Evolutionary conservation across 345 rosid species (phyloP), one percentile per base, ranked within the genome.

Genomic region (Mangifera indica): DNA sequence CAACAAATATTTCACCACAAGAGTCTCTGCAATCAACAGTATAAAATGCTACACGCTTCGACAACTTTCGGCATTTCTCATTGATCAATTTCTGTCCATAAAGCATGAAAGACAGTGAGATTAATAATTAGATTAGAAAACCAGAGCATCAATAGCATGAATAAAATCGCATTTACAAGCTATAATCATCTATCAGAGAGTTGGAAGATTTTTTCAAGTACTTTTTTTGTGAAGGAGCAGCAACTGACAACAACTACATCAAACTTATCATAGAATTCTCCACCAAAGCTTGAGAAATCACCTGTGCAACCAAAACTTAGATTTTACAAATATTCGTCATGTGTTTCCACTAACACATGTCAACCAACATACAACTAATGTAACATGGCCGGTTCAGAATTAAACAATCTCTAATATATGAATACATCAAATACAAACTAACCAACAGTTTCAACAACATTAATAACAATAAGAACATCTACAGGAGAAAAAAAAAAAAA

Each of bases 1-100:
- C 98, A 32, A 89, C 96, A 76, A 95, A 95, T 37, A 95, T 88
- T 82, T 95, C 97, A 63, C 97, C 98, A 66, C 86, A 88, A 6
- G 91, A 90, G 78, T 86, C 90, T 79, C 96, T 88, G 68, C 96
- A 89, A 49, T 92, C 98, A 46, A 92, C 89, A 0, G 91, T 79
- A 73, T 92, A 95, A 81, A 91, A 95, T 53, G 98, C 92, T 18
- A 92, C 80, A 10, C 86, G 92, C 82, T 91, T 95, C 11, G 83
- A 65, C 66, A 81, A 74, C 82, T 87, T 83, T 64, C 93, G 81
- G 73, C 99, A 95, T 71, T 85, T 91, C 76, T 88, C 91, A 60
- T 92, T 92, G 69, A 91, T 81, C 82, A 77, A 72, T 79, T 84
- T 91, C 99, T 95, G 83, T 64, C 54, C n/a, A 11, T 25, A 54